A percentile compares a stretch with the other conserved stretches of the same genome.
Evolutionary conservation across 2,329 filamentous ascomycete genomes (phyloP).

Genomic region (Capronia americana): DNA sequence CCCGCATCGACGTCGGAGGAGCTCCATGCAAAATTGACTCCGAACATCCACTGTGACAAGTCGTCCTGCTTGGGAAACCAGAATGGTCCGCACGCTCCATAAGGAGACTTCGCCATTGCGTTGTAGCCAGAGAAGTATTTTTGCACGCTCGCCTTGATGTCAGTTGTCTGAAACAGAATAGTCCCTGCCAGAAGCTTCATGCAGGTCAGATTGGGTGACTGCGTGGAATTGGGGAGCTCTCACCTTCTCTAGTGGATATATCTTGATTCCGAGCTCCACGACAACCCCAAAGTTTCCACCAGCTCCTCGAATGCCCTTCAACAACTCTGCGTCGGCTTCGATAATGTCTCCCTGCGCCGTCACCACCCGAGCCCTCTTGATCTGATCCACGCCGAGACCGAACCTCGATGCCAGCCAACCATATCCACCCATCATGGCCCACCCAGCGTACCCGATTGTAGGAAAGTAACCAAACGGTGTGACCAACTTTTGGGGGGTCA

Average conservation of each 20-base stretch:
- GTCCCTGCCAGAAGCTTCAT: conserved; percentile 12
- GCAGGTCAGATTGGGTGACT: neutral
- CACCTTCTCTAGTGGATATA: conserved; percentile 18
- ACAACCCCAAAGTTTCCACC: conserved; percentile 17
- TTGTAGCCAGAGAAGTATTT: conserved; percentile 20
- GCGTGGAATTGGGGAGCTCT: neutral
- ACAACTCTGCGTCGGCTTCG: conserved; percentile 15
- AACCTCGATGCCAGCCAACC: conserved; percentile 14
- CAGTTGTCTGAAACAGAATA: conserved; percentile 9
- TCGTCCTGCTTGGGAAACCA: conserved; percentile 12
- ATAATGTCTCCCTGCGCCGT: conserved; percentile 15
- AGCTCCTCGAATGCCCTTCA: conserved; percentile 21
- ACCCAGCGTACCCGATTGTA: conserved; percentile 15
- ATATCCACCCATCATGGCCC: conserved; percentile 24
- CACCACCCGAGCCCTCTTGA: conserved; percentile 17
- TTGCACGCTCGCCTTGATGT: conserved; percentile 6
- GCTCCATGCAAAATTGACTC: conserved; percentile 14
- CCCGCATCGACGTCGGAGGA: conserved; percentile 15
- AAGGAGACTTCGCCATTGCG: conserved; percentile 13
- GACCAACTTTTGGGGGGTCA: conserved; percentile 5
- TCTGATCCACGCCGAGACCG: conserved; percentile 16
- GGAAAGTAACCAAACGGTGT: conserved; percentile 18
- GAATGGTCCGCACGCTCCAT: conserved; percentile 5
- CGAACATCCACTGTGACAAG: conserved; percentile 10
- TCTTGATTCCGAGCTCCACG: conserved; percentile 19